Percentiles rank a stretch among this genome's conserved stretches.
These are phyloP conservation scores for Blastomyces gilchristii DNA, from an alignment of 2,329 filamentous ascomycete species.

Conservation along the genomic window DNA sequence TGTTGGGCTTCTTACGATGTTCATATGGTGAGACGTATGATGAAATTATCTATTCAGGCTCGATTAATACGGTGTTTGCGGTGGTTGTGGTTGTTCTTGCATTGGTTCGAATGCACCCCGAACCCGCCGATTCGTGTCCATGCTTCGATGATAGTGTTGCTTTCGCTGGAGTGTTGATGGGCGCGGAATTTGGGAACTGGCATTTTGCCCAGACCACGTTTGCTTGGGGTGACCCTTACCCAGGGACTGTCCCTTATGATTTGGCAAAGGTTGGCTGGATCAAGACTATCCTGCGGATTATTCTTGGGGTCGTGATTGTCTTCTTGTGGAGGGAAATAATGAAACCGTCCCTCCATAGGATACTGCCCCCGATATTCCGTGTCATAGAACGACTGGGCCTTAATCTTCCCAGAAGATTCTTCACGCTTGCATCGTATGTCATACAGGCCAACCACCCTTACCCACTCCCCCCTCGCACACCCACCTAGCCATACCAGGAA, in stretches of 20 bases:
- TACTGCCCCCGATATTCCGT: constrained; percentile 78
- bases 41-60: constrained; percentile 55
- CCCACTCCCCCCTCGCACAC: neutral
- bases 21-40: constrained; percentile 53
- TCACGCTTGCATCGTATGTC: constrained; percentile 66
- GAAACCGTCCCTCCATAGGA: constrained; percentile 70
- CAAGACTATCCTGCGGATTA: constrained; percentile 55
- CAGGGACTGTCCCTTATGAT: constrained; percentile 54
- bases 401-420: constrained; percentile 78
- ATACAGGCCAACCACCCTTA: neutral
- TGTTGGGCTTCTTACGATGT: constrained; percentile 48
- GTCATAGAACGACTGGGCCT: constrained; percentile 70
- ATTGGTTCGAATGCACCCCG: constrained; percentile 80
- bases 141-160: constrained; percentile 95
- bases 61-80: constrained; percentile 54
- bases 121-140: constrained; percentile 91
- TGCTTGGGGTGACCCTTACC: constrained; percentile 44
- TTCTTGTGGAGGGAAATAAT: constrained; percentile 84
- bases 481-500: neutral
- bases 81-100: constrained; percentile 58
- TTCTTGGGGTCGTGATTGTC: constrained; percentile 71
- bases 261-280: constrained; percentile 56
- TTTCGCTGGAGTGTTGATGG: constrained; percentile 83
- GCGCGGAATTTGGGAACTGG: constrained; percentile 74
- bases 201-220: constrained; percentile 56